Evolutionary conservation across 192 early-diverging fungal genomes (phyloP).

Genomic region (Piromyces finnis): DNA sequence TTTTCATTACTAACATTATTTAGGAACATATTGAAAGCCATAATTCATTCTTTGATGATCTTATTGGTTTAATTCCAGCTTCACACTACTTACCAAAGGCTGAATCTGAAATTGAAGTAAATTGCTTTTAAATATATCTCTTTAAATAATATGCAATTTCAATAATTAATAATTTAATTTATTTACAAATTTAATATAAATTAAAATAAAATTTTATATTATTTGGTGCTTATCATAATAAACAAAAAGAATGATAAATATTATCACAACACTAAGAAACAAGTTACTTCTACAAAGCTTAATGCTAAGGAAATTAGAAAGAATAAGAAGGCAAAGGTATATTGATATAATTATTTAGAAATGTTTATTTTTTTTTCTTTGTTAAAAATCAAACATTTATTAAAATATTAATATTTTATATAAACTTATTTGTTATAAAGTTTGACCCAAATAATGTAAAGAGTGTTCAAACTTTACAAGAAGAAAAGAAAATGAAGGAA

Average conservation of each 20-base stretch:
- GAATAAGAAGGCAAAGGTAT: conserved; percentile 66
- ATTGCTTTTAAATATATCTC: no score
- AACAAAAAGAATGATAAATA: neutral
- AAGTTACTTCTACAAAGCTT: neutral
- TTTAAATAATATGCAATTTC: no score
- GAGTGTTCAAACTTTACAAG: conserved; percentile 48
- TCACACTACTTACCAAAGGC: neutral
- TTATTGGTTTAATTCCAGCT: neutral
- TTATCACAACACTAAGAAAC: neutral
- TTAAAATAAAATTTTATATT: no score
- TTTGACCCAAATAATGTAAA: conserved; percentile 67
- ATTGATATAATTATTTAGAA: no score
- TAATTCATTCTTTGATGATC: neutral
- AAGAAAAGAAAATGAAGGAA: conserved; percentile 21
- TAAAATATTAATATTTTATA: no score
- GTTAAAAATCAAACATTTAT: no score
- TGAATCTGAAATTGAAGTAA: neutral
- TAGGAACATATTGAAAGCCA: neutral
- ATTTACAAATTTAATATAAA: no score
- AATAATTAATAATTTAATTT: no score
- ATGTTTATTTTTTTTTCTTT: neutral
- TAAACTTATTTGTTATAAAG: no score
- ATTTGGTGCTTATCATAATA: no score
- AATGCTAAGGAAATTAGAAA: conserved; percentile 42
- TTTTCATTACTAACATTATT: no score